A percentile compares a stretch with the other conserved stretches of the same genome.
Evolutionary conservation across 139 green algal genomes (phyloP).

Genomic region (Zygnema cylindricum): DNA sequence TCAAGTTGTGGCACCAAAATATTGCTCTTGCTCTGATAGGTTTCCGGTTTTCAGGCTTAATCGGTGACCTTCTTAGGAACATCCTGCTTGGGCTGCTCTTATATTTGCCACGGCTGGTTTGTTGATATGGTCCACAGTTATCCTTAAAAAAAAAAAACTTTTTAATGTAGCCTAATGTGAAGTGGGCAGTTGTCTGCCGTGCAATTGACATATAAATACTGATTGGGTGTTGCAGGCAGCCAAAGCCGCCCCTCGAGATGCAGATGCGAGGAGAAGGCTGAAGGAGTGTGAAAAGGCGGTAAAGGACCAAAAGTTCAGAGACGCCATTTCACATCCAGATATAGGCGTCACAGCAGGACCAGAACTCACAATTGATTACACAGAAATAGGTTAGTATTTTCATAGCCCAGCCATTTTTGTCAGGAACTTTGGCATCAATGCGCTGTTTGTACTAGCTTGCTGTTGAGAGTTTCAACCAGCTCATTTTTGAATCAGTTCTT

Average conservation of each 20-base stretch:
- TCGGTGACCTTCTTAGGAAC: no score
- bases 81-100: no score
- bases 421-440: neutral
- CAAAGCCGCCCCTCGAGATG: slow-evolving; percentile 70
- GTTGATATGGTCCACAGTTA: no score
- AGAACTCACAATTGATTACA: slow-evolving; percentile 12
- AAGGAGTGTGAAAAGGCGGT: slow-evolving; percentile 88
- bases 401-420: neutral
- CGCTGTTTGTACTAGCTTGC: no score
- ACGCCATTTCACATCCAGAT: slow-evolving; percentile 63
- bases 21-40: no score
- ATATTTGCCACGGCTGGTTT: no score
- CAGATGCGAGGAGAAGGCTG: slow-evolving; percentile 89
- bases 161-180: no score
- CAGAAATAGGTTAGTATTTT: slow-evolving; percentile 17
- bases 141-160: no score
- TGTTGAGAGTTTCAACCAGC: neutral
- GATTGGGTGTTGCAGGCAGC: slow-evolving; percentile 64
- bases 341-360: neutral
- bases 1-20: no score
- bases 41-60: no score
- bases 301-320: slow-evolving; percentile 86
- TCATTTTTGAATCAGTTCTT: neutral
- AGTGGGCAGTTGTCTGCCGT: no score
- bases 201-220: no score